phyloP scores from a whole-genome alignment of 2,329 filamentous ascomycete species.

The Fusarium floridanum region DNA sequence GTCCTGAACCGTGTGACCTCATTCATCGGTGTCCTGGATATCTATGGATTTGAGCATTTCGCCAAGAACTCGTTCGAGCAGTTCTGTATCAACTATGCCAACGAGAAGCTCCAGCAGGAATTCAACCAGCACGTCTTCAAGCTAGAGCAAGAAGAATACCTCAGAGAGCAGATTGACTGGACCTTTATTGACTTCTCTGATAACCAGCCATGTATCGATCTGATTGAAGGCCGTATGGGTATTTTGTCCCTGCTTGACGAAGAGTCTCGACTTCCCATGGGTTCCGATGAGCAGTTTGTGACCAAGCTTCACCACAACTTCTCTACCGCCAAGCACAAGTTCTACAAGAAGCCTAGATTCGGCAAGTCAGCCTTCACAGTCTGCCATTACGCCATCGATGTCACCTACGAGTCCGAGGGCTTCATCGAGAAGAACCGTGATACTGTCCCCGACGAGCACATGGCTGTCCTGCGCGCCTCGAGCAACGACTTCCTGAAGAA shows the following conservation, averaged over 20 bases:
- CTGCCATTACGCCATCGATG: constrained; percentile 97
- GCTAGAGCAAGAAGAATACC: constrained; percentile 97
- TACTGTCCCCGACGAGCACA: constrained; percentile 97
- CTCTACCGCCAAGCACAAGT: constrained; percentile 88
- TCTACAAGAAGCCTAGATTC: constrained; percentile 98
- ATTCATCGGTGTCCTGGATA: constrained; percentile 99
- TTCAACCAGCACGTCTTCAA: constrained; percentile 99
- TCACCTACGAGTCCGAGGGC: constrained; percentile 98
- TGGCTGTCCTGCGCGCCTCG: constrained; percentile 89
- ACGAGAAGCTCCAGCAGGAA: constrained; percentile 98
- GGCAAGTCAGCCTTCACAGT: constrained; percentile 98
- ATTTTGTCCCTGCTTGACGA: constrained; percentile 93
- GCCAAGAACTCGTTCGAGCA: constrained; percentile 99
- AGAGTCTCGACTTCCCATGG: constrained; percentile 96
- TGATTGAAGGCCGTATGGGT: constrained; percentile 97
- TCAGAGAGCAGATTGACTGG: constrained; percentile 97
- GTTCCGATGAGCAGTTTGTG: constrained; percentile 96
- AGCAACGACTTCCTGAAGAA: constrained; percentile 87
- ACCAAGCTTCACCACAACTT: constrained; percentile 97
- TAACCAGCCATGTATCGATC: constrained; percentile 98
- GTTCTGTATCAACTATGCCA: constrained; percentile 99
- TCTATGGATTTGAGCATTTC: constrained; percentile 99
- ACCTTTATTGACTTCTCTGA: constrained; percentile 99
- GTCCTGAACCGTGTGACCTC: constrained; percentile 85
- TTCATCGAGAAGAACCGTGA: constrained; percentile 99